Evolutionary conservation across 768 basidiomycete genomes (phyloP).

Genomic region (Rhodotorula kratochvilovae): DNA sequence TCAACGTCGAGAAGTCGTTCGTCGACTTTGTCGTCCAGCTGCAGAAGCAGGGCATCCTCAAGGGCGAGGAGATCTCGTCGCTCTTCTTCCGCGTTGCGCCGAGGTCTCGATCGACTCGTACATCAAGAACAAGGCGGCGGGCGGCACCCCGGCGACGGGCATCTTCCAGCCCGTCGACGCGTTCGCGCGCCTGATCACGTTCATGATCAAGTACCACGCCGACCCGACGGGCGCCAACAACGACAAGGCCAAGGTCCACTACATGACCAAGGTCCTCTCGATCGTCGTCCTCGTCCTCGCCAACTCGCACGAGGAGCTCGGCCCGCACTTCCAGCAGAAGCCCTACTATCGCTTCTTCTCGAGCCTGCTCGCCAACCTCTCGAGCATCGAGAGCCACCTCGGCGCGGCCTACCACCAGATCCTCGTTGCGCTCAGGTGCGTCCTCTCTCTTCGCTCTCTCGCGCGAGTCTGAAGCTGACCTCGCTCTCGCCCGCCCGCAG

Average conservation of each 20-base stretch:
- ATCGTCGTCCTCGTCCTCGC: conserved; percentile 95
- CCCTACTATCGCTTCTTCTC: conserved; percentile 99
- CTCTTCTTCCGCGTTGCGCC: conserved; percentile 98
- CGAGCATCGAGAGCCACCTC: conserved; percentile 74
- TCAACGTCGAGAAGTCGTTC: conserved; percentile 87
- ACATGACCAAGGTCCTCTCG: conserved; percentile 91
- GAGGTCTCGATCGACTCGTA: conserved; percentile 90
- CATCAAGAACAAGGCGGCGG: conserved; percentile 48
- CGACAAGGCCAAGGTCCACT: conserved; percentile 92
- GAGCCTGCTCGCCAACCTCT: conserved; percentile 85
- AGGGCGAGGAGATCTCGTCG: conserved; percentile 89
- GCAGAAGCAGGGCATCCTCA: conserved; percentile 92
- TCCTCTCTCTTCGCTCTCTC: background rate
- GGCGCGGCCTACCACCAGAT: conserved; percentile 85
- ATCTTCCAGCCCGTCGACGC: conserved; percentile 93
- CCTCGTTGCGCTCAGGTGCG: conserved; percentile 78
- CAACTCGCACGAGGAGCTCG: conserved; percentile 90
- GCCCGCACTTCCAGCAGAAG: conserved; percentile 84
- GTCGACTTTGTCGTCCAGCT: conserved; percentile 95
- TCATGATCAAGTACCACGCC: conserved; percentile 99
- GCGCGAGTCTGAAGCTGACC: background rate
- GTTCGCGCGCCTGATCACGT: conserved; percentile 86
- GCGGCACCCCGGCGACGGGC: conserved; percentile 58
- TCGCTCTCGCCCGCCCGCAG: conserved; percentile 50
- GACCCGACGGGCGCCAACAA: conserved; percentile 84